A percentile compares a stretch with the other conserved stretches of the same genome.
These are phyloP conservation scores for Eucalyptus dawsonii DNA, from an alignment of 345 rosid genomes.

Conservation along the genomic window DNA sequence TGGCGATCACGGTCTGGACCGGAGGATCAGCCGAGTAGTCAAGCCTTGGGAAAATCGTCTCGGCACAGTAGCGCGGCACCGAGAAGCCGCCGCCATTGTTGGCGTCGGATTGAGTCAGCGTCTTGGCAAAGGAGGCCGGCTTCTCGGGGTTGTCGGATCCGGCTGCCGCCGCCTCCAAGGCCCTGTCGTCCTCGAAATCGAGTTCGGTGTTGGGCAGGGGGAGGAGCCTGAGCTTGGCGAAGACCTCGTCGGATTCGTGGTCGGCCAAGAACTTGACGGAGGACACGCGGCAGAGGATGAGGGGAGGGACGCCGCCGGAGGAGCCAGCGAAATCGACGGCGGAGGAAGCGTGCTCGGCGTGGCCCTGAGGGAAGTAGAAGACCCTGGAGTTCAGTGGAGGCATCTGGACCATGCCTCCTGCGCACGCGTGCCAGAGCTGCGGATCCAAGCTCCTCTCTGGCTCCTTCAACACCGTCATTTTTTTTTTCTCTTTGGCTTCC, in stretches of 20 bases:
- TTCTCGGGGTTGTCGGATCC: conserved; percentile 32
- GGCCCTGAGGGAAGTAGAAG: conserved; percentile 89
- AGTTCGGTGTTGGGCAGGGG: conserved; percentile 25
- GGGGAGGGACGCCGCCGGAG: conserved; percentile 34
- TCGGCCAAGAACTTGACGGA: conserved; percentile 76
- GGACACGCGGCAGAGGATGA: conserved; percentile 51
- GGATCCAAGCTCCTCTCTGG: conserved; percentile 62
- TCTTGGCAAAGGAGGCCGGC: conserved; percentile 84
- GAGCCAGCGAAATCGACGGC: conserved; percentile 42
- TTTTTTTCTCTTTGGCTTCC: neutral
- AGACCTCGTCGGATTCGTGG: conserved; percentile 77
- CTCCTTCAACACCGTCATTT: conserved; percentile 18
- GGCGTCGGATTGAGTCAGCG: conserved; percentile 91
- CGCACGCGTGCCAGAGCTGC: conserved; percentile 96
- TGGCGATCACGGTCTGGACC: conserved; percentile 74
- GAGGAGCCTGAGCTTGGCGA: conserved; percentile 42
- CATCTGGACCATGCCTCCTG: conserved; percentile 90
- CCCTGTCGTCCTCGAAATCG: conserved; percentile 19
- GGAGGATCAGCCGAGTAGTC: conserved; percentile 88
- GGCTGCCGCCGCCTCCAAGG: neutral
- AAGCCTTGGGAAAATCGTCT: conserved; percentile 80
- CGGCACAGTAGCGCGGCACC: conserved; percentile 93
- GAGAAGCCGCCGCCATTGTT: conserved; percentile 99
- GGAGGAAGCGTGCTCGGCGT: conserved; percentile 59
- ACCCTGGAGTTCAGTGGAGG: conserved; percentile 61